Base-by-base conservation (phyloP, 352 stramenopile species). In the Globisporangium emineosum region DNA sequence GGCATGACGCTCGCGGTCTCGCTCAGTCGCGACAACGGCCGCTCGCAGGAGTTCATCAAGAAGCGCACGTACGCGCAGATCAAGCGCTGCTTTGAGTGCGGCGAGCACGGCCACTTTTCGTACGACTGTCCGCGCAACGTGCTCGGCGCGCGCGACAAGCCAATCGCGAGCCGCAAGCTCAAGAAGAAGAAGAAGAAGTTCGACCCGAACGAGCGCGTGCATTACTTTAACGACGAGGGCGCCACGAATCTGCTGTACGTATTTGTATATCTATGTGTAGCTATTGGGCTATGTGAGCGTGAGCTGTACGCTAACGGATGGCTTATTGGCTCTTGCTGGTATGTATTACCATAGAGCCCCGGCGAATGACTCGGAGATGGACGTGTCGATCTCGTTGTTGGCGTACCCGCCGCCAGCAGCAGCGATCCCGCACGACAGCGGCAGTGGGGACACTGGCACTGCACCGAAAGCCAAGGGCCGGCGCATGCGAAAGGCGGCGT, bases 81-180 rank as follows among this genome's bases (percentile, higher is more conserved):
- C 15, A 75, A 77, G 55, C 81, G 84, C 21, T 96, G 88, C 71
- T 96, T 96, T 67, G 88, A 96, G 70, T 96, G 88, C 63, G 82
- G 86, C 35, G 76, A 81, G 37, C 68, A 77, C 19, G 86, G 85
- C 12, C 88, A 96, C 66, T 80, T 86, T 30, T 94, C 86, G 23
- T 96, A 96, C 67, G 80, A 87, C 54, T 96, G 88, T 58, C 88
- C 88, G 17, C 83, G 74, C 61, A 96, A 96, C 59, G 83, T 94
- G 23, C 70, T 96, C 29, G 88, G 88, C 21, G 66, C 70, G 45
- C 77, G 86, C 13, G 81, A 93, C 63, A 85, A 81, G 23, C 86
- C 88, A 52, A 57, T 66, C 10, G 69, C 68, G 6, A 54, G 60
- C 32, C 72, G 77, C 53, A 85, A 76, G 50, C 72, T 77, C 56